These are phyloP conservation scores for Zelopaecilomyces penicillatus DNA, from an alignment of 2,329 filamentous ascomycete genomes.

Conservation along the genomic window DNA sequence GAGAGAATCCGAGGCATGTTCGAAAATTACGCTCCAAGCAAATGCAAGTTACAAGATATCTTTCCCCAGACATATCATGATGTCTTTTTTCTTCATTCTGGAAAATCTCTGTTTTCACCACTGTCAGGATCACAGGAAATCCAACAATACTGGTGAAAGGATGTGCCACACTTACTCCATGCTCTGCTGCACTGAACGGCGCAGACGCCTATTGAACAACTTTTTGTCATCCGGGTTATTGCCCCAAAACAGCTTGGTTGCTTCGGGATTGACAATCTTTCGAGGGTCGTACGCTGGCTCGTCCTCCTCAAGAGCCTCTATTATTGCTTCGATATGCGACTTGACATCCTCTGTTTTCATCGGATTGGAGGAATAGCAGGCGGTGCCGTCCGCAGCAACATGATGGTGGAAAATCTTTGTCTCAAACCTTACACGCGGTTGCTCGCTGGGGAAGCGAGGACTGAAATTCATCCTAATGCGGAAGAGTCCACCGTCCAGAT, in stretches of 20 bases:
- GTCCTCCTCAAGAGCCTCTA: conserved; percentile 78
- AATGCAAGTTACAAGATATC: conserved; percentile 2
- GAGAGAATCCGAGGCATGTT: too few relatives aligned
- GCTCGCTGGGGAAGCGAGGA: conserved; percentile 76
- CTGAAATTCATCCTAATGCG: conserved; percentile 72
- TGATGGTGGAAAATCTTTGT: conserved; percentile 82
- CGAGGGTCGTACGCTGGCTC: conserved; percentile 82
- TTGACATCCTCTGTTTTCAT: conserved; percentile 64
- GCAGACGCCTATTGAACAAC: conserved; percentile 71
- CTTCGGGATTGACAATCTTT: conserved; percentile 78
- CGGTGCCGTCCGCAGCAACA: conserved; percentile 68
- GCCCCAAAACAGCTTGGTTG: conserved; percentile 82
- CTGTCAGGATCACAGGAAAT: neutral
- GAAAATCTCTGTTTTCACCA: conserved; percentile 21
- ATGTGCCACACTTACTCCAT: conserved; percentile 42
- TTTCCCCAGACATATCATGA: neutral
- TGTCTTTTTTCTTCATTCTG: conserved; percentile 17
- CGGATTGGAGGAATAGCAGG: conserved; percentile 67
- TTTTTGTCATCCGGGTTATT: conserved; percentile 64
- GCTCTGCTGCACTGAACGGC: conserved; percentile 65
- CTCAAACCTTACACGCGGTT: conserved; percentile 74
- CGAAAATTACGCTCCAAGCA: neutral
- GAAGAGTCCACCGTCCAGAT: conserved; percentile 86
- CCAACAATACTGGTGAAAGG: neutral
- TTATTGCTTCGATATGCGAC: conserved; percentile 76